Conservation (phyloP, 345 rosid genomes). For the Populus davidiana region DNA sequence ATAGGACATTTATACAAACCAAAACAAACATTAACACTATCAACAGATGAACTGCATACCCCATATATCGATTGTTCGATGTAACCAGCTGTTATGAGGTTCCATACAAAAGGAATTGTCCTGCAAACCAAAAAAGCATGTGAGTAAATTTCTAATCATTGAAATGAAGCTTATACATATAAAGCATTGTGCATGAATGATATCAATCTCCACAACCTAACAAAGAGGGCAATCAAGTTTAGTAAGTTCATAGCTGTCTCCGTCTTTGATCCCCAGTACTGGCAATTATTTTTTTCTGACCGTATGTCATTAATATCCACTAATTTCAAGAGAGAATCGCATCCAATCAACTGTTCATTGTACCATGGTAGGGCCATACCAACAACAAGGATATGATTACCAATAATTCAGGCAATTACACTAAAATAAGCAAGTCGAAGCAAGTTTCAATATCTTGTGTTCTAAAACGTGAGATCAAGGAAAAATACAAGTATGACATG, state of each 20-base stretch:
- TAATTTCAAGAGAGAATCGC: background rate
- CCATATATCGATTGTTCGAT: slow-evolving; percentile 81
- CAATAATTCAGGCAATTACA: background rate
- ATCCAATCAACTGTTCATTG: background rate
- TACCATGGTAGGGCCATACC: background rate
- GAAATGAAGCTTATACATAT: background rate
- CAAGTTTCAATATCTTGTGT: background rate
- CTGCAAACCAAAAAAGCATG: slow-evolving; percentile 32
- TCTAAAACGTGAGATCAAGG: background rate
- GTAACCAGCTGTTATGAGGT: slow-evolving; percentile 86
- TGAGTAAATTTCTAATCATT: background rate
- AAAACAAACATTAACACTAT: background rate
- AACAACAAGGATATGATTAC: background rate
- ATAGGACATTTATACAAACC: slow-evolving; percentile 2
- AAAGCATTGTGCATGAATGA: slow-evolving; percentile 2
- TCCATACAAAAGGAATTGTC: slow-evolving; percentile 99
- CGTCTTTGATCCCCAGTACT: background rate
- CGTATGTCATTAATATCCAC: background rate
- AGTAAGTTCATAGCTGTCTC: background rate
- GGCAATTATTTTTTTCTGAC: background rate
- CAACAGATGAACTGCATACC: slow-evolving; percentile 42
- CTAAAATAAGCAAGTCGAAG: background rate
- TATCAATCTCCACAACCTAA: background rate
- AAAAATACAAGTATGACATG: background rate
- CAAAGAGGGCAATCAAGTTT: background rate